Evolutionary conservation across 2,329 filamentous ascomycete species (phyloP).

Genomic region (Dendryphion nanum): DNA sequence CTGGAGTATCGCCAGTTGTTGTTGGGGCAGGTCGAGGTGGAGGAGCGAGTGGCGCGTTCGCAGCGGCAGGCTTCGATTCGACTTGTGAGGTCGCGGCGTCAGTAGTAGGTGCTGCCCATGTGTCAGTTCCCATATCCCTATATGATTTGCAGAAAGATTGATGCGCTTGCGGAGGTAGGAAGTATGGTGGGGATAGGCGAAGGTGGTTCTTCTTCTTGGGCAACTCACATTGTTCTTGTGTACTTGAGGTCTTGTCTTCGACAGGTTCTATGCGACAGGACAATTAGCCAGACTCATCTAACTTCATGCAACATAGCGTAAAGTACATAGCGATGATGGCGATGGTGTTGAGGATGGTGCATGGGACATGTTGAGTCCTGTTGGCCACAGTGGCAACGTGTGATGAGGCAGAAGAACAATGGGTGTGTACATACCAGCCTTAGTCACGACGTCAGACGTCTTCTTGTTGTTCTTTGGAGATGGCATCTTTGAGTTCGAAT

Average conservation of each 20-base stretch:
- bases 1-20: slow-evolving; percentile 45
- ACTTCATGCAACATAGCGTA: too few relatives aligned
- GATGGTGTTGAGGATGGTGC: too few relatives aligned
- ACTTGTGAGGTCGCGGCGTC: slow-evolving; percentile 15
- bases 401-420: too few relatives aligned
- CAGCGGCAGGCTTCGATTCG: slow-evolving; percentile 35
- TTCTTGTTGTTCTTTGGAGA: slow-evolving; percentile 38
- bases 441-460: slow-evolving; percentile 28
- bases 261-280: slow-evolving; percentile 16
- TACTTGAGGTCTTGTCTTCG: slow-evolving; percentile 20
- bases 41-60: slow-evolving; percentile 51
- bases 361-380: too few relatives aligned
- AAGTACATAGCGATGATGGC: too few relatives aligned
- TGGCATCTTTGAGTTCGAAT: slow-evolving; percentile 34
- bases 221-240: slow-evolving; percentile 28
- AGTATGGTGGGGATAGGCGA: slow-evolving; percentile 2
- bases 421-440: slow-evolving; percentile 29
- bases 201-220: too few relatives aligned
- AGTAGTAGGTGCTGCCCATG: slow-evolving; percentile 22
- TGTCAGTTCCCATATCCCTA: slow-evolving; percentile 20
- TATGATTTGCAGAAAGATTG: too few relatives aligned
- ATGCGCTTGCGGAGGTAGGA: neutral
- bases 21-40: slow-evolving; percentile 47
- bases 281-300: too few relatives aligned
- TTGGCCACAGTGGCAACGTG: too few relatives aligned